These are phyloP conservation scores for Coleophoma crateriformis DNA, from an alignment of 2,329 filamentous ascomycete species.

Conservation along the genomic window DNA sequence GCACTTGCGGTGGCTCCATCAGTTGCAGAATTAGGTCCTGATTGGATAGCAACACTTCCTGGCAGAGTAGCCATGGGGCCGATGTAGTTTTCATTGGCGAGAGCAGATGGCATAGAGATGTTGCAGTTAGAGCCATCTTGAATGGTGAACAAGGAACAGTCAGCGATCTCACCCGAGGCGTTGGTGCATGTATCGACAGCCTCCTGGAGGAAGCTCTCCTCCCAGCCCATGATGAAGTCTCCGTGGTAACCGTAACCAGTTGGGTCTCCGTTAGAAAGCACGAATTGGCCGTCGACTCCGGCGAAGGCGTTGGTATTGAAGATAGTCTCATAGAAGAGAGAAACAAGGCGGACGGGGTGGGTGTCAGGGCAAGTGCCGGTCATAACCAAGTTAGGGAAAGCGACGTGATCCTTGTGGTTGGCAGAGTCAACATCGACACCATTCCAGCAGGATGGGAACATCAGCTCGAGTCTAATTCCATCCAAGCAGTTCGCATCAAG, in stretches of 20 bases:
- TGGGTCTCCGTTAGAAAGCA: conserved; percentile 73
- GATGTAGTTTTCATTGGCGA: conserved; percentile 54
- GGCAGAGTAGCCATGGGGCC: conserved; percentile 54
- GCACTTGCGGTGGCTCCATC: conserved; percentile 14
- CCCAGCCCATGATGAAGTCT: conserved; percentile 79
- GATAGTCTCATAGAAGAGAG: conserved; percentile 82
- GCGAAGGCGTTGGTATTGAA: conserved; percentile 67
- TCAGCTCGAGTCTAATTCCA: conserved; percentile 76
- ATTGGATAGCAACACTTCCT: conserved; percentile 49
- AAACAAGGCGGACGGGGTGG: conserved; percentile 63
- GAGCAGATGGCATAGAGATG: conserved; percentile 51
- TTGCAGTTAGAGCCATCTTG: conserved; percentile 58
- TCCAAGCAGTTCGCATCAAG: conserved; percentile 78
- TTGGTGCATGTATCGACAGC: conserved; percentile 75
- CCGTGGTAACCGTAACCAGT: conserved; percentile 74
- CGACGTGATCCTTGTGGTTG: conserved; percentile 61
- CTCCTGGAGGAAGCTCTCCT: conserved; percentile 58
- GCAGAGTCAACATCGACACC: conserved; percentile 52
- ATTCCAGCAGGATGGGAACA: conserved; percentile 90
- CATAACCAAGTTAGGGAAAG: conserved; percentile 73
- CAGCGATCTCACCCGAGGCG: conserved; percentile 58
- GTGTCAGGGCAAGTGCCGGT: conserved; percentile 68
- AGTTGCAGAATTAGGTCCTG: conserved; percentile 34
- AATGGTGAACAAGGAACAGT: conserved; percentile 72
- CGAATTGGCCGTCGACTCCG: conserved; percentile 60